Evolutionary conservation across 805 yeast genomes (phyloP), one percentile per base, ranked within the genome.

Genomic region (Myxozyma monticola): DNA sequence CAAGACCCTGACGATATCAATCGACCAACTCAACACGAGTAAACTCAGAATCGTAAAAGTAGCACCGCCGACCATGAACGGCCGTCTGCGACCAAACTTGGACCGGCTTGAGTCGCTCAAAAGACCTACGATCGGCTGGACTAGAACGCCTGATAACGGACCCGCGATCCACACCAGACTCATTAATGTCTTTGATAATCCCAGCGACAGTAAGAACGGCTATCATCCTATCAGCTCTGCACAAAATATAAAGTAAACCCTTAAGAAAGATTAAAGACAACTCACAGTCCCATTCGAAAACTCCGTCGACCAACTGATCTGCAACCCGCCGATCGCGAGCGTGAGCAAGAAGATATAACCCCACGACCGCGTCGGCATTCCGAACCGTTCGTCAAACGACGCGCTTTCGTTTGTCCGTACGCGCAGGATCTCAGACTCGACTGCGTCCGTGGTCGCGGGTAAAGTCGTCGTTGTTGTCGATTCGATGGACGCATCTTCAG

Each of bases 91-190:
- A 2, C 86, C 86, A 47, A 66, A 64, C 28, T 59, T 62, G 39
- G 68, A 61, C 48, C 70, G 66, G 31, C 77, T 74, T 48, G 73
- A 72, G 62, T 82, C 87, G 50, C 83, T 77, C 38, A 78, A 60
- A 6, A 78, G 69, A 0, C 87, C 87, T 34, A 81, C 76, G 3
- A 81, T 68, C 0, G 87, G 87, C 63, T 81, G 86, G 0, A 84
- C 84, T 20, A 81, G 56, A 0, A 82, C 72, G 0, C 86, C 86
- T 12, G 83, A 76, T 14, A 80, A 59, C 0, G 87, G 86, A 1
- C 86, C 85, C 0, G 85, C 84, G 20, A 81, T 72, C 87, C 86
- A 81, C 3, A 81, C 75, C 39, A 81, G 66, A 5, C 84, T 80
- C 57, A 81, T 64, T 0, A 73, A 59, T 20, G 77, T 74, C 58